Conservation (phyloP, 768 basidiomycete species). For the Tremella yokohamensis region DNA sequence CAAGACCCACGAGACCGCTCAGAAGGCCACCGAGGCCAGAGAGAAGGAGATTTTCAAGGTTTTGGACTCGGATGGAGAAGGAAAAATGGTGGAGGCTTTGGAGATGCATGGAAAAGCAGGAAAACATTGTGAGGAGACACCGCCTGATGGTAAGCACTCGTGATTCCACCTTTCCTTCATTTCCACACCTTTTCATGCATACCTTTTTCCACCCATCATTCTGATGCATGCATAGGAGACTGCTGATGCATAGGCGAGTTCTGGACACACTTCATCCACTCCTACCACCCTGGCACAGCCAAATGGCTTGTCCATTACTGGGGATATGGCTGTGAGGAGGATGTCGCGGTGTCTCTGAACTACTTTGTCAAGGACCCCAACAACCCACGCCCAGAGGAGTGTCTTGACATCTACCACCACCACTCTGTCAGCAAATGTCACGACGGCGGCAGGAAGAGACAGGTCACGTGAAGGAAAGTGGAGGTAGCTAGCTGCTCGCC, state of each 20-base stretch:
- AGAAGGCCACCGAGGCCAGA: too few species aligned
- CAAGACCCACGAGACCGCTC: background rate
- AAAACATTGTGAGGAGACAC: background rate
- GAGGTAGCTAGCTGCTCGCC: too few species aligned
- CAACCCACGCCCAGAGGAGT: background rate
- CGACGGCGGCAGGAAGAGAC: too few species aligned
- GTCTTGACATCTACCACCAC: slow-evolving; percentile 3
- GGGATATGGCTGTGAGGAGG: background rate
- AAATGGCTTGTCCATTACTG: slow-evolving; percentile 6
- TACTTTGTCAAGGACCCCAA: background rate
- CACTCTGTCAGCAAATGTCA: background rate
- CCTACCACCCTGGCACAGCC: background rate
- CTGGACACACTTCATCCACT: slow-evolving; percentile 2
- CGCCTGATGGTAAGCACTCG: too few species aligned
- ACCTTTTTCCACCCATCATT: slow-evolving; percentile 1
- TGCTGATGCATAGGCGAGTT: slow-evolving; percentile 3
- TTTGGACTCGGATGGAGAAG: too few species aligned
- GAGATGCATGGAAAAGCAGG: background rate
- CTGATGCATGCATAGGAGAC: background rate
- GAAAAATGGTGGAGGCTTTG: too few species aligned
- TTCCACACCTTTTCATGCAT: slow-evolving; percentile 3
- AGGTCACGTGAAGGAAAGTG: too few species aligned
- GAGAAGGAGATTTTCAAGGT: too few species aligned
- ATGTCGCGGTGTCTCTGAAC: background rate
- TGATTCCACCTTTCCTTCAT: background rate